These are phyloP conservation scores for Croton laevigatus DNA, from an alignment of 441 rosid genomes.

Conservation along the genomic window DNA sequence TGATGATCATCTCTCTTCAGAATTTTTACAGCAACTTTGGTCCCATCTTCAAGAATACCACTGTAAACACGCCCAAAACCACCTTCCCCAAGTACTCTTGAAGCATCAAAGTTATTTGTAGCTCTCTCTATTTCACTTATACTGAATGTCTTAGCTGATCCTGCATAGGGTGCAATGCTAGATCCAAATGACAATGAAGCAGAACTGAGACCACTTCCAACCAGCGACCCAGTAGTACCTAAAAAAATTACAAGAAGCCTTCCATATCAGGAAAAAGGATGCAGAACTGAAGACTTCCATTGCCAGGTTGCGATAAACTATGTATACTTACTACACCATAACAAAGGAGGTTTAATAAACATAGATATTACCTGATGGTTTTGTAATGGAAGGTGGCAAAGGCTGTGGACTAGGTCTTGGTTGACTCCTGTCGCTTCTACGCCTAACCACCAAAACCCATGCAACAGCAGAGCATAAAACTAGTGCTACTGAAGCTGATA, in stretches of 20 bases:
- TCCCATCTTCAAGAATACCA: conserved; percentile 86
- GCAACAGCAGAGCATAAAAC: conserved; percentile 53
- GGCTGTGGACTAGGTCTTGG: conserved; percentile 39
- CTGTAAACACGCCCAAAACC: conserved; percentile 86
- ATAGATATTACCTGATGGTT: conserved; percentile 63
- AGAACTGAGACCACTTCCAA: conserved; percentile 70
- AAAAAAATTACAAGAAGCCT: conserved; percentile 20
- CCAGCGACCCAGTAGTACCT: conserved; percentile 61
- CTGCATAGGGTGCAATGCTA: conserved; percentile 70
- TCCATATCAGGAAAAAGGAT: conserved; percentile 1
- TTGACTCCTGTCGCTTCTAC: conserved; percentile 35
- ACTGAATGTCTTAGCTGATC: conserved; percentile 87
- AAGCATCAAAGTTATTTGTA: conserved; percentile 63
- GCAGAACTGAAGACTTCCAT: neutral
- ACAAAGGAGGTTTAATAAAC: neutral
- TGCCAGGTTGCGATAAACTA: no score
- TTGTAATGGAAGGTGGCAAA: conserved; percentile 48
- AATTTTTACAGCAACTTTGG: conserved; percentile 83
- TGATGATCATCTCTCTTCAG: conserved; percentile 94
- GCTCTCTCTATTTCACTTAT: conserved; percentile 73
- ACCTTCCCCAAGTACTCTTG: conserved; percentile 88
- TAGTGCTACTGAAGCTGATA: conserved; percentile 61
- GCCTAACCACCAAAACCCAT: conserved; percentile 64
- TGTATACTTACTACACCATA: neutral
- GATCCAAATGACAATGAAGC: conserved; percentile 81